Base-by-base conservation (phyloP, 179 eudicot genomes). In the Patellifolia procumbens region DNA sequence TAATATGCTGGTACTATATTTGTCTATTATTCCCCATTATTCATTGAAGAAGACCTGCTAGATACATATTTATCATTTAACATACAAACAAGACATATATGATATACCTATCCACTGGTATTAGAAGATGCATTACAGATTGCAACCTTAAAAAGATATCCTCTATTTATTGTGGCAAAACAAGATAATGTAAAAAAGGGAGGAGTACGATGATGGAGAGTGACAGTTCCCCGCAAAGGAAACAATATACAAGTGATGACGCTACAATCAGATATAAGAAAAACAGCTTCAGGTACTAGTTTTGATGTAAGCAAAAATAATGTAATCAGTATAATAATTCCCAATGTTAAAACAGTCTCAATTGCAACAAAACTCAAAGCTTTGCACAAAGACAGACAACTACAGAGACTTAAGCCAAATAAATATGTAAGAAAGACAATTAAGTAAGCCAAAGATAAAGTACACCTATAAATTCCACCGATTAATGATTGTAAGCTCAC, bases 401-500 rank as follows among this genome's bases (percentile, higher is more conserved):
- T 67, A 35, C 28, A 16, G 11, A 26, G 16, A 37, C 65, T 16
- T 10, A 67, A 7, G 22, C 32, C 34, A 72, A 39, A 7, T 64
- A 8, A 43, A 13, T 28, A 53, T 11, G 17, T 37, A 64, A 53
- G 37, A 3, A 28, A 46, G 42, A 31, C n/a, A 31, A 32, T 53
- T 46, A 75, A 6, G 37, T 69, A 51, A 15, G 24, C 42, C 20
- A 73, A 69, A 29, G 45, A 2, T 64, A 51, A 65, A 52, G 59
- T 39, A 24, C 75, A 24, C 37, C 74, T 51, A 68, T 62, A 75
- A 20, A 65, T 63, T 70, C 59, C 17, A 56, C 68, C 59, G 65
- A 20, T 59, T 48, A 73, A 60, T 67, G 74, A 62, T 73, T 34
- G 59, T n/a, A 78, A 73, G 72, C 19, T 69, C 68, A 91, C 96